Conservation (phyloP, 2,329 filamentous ascomycete genomes). For the Tolypocladium ovalisporum region DNA sequence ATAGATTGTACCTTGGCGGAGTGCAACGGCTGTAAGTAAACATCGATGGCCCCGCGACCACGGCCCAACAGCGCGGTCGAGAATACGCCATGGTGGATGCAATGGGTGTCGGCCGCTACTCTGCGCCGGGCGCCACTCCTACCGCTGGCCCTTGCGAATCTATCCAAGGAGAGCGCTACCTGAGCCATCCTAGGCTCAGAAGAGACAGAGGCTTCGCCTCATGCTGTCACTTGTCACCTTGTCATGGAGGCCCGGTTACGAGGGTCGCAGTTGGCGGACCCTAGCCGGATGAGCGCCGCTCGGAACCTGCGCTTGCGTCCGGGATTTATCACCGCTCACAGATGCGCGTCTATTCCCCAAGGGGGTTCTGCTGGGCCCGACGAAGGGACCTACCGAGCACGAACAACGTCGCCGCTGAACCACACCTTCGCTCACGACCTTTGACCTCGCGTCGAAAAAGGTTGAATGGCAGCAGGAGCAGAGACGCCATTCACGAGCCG, state of each 20-base stretch:
- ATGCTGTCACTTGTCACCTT: background rate
- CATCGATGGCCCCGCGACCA: background rate
- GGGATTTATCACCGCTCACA: background rate
- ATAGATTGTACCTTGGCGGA: background rate
- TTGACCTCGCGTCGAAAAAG: background rate
- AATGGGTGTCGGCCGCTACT: background rate
- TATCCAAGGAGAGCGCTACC: background rate
- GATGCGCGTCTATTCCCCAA: background rate
- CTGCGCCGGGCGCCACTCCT: background rate
- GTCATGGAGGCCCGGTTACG: background rate
- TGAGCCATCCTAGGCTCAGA: background rate
- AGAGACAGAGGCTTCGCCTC: background rate
- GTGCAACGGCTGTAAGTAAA: background rate
- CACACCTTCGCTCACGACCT: too few relatives aligned
- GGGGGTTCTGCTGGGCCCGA: background rate
- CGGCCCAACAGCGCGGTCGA: background rate
- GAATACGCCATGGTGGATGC: background rate
- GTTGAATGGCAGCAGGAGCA: background rate
- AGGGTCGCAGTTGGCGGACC: background rate
- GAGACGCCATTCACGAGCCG: background rate
- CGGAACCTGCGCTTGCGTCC: background rate
- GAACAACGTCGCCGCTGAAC: too few relatives aligned
- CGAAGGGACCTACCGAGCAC: too few relatives aligned
- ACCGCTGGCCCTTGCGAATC: background rate
- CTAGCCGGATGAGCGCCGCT: background rate